Conservation (phyloP, 116 monocot genomes). For the Zostera marina region DNA sequence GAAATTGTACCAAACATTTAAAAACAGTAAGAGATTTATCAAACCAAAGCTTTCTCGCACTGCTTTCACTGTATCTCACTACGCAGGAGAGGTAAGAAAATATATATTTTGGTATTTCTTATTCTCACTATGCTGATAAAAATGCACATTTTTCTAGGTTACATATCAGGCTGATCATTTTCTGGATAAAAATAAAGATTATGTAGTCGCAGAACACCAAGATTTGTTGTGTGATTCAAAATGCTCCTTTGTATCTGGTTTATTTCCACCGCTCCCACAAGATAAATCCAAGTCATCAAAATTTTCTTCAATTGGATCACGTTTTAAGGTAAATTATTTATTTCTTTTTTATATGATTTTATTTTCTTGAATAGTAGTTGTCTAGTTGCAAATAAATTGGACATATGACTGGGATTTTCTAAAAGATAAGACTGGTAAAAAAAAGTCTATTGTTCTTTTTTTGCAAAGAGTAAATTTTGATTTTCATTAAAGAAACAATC, state of each 20-base stretch:
- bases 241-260: conserved; percentile 40
- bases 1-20: conserved; percentile 45
- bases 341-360: conserved; percentile 6
- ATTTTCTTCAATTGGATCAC: conserved; percentile 55
- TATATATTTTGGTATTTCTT: not conserved
- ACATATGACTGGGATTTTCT: no score
- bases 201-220: conserved; percentile 66
- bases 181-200: conserved; percentile 73
- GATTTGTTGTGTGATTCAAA: conserved; percentile 44
- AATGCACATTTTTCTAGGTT: conserved; percentile 17
- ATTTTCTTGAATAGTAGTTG: not conserved
- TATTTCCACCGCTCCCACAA: conserved; percentile 45
- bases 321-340: conserved; percentile 48
- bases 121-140: no score
- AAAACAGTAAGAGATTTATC: conserved; percentile 38
- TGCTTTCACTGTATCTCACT: conserved; percentile 57
- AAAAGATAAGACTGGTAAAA: no score
- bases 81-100: conserved; percentile 57
- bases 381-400: not conserved
- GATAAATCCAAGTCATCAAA: conserved; percentile 60
- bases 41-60: conserved; percentile 67
- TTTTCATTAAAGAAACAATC: no score
- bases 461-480: no score
- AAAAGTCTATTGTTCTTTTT: no score
- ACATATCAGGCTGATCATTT: conserved; percentile 46